Percentiles rank a stretch among this genome's conserved stretches.
These are phyloP conservation scores for Podaxis carcinomalis DNA, from an alignment of 768 basidiomycete species.

Conservation along the genomic window DNA sequence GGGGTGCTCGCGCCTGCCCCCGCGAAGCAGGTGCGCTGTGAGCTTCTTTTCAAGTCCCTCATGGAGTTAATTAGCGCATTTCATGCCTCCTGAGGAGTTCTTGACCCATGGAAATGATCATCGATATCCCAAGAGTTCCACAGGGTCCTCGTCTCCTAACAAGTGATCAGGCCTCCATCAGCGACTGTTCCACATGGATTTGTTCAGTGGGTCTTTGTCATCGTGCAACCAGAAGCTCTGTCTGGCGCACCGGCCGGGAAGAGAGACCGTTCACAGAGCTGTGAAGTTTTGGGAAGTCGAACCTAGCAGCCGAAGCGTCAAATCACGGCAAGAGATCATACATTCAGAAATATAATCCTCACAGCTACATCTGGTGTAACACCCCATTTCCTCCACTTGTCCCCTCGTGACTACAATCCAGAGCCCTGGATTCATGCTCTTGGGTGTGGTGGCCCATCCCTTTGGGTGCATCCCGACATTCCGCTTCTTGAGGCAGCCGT, in stretches of 20 bases:
- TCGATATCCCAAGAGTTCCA: conserved; percentile 3
- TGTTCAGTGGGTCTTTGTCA: neutral
- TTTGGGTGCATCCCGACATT: neutral
- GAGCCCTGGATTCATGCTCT: neutral
- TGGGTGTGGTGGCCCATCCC: neutral
- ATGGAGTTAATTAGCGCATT: neutral
- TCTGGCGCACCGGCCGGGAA: neutral
- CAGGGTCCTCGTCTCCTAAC: neutral
- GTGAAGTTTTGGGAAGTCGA: neutral
- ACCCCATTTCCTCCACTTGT: neutral
- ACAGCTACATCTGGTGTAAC: neutral
- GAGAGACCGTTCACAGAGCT: conserved; percentile 2
- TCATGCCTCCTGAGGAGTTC: neutral
- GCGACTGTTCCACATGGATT: neutral
- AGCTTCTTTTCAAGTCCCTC: neutral
- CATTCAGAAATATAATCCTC: conserved; percentile 1
- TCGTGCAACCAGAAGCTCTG: neutral
- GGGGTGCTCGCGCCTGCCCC: neutral
- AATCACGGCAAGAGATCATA: conserved; percentile 2
- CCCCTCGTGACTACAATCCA: neutral
- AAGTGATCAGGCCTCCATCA: neutral
- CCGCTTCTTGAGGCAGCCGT: neutral
- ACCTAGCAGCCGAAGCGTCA: conserved; percentile 2
- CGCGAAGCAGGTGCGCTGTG: neutral
- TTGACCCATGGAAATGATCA: conserved; percentile 1